These are phyloP conservation scores for Naganishia vaughanmartiniae DNA, from an alignment of 768 basidiomycete genomes.

Conservation along the genomic window DNA sequence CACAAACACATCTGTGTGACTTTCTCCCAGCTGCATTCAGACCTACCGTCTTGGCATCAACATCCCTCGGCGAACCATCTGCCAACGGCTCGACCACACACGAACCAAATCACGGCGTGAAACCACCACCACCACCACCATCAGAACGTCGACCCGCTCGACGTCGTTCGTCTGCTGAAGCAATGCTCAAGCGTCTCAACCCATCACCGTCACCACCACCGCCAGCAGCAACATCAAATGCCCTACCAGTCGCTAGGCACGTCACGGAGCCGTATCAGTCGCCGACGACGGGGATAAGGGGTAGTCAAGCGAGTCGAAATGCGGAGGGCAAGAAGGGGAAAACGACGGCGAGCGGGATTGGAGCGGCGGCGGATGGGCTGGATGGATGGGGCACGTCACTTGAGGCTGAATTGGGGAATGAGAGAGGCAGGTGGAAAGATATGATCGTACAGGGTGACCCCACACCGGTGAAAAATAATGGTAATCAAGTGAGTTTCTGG, in stretches of 20 bases:
- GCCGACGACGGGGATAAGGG: neutral
- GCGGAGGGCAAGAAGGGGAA: constrained; percentile 16
- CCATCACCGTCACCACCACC: constrained; percentile 9
- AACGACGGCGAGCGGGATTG: constrained; percentile 6
- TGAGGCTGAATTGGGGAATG: constrained; percentile 34
- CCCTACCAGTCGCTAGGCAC: neutral
- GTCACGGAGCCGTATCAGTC: neutral
- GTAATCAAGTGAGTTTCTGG: constrained; percentile 4
- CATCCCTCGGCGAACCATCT: neutral
- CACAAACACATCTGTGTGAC: neutral
- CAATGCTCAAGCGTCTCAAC: constrained; percentile 32
- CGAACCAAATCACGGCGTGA: neutral
- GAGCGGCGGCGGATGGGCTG: constrained; percentile 17
- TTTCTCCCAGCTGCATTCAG: constrained; percentile 28
- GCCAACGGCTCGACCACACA: constrained; percentile 30
- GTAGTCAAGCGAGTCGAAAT: constrained; percentile 6
- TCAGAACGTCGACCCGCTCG: constrained; percentile 45
- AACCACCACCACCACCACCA: constrained; percentile 44
- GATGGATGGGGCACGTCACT: constrained; percentile 26
- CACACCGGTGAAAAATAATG: neutral
- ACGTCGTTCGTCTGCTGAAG: constrained; percentile 42
- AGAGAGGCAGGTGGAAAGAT: constrained; percentile 35
- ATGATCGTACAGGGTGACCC: constrained; percentile 20
- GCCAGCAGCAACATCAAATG: neutral
- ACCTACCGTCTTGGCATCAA: constrained; percentile 12